These are phyloP conservation scores for Penicillium sp. DNA, from an alignment of 2,329 filamentous ascomycete species.

Conservation along the genomic window DNA sequence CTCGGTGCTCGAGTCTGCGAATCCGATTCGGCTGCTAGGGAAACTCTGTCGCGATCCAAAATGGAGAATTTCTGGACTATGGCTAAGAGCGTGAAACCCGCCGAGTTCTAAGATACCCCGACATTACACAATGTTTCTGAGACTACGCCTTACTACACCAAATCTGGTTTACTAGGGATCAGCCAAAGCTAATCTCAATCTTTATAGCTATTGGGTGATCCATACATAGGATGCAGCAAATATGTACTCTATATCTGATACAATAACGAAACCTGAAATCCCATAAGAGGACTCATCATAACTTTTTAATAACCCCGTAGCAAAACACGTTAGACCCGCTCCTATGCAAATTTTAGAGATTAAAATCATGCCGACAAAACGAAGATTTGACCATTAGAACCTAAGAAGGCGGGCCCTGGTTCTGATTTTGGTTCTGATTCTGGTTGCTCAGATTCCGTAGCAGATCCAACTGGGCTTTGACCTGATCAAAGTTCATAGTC, in stretches of 20 bases:
- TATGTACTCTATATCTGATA: slow-evolving; percentile 15
- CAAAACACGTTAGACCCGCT: slow-evolving; percentile 16
- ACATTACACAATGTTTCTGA: background rate
- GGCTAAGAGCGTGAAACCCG: slow-evolving; percentile 64
- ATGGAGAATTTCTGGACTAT: slow-evolving; percentile 95
- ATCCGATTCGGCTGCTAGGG: slow-evolving; percentile 83
- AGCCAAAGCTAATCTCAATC: background rate
- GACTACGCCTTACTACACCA: background rate
- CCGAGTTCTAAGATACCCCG: slow-evolving; percentile 22
- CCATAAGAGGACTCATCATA: slow-evolving; percentile 4
- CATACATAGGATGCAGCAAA: slow-evolving; percentile 8
- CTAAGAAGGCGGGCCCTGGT: slow-evolving; percentile 32
- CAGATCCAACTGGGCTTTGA: slow-evolving; percentile 43
- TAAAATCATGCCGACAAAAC: slow-evolving; percentile 11
- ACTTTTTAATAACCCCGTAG: slow-evolving; percentile 7
- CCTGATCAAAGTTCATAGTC: slow-evolving; percentile 40
- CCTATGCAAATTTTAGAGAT: slow-evolving; percentile 25
- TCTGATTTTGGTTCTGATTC: slow-evolving; percentile 31
- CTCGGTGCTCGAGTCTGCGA: slow-evolving; percentile 80
- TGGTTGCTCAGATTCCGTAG: slow-evolving; percentile 37
- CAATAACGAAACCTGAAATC: background rate
- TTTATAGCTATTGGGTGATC: slow-evolving; percentile 3
- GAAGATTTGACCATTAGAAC: slow-evolving; percentile 8
- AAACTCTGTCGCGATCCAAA: slow-evolving; percentile 73
- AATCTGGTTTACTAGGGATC: background rate